Conservation (phyloP, 345 rosid species). For the Zanthoxylum bungeanum region DNA sequence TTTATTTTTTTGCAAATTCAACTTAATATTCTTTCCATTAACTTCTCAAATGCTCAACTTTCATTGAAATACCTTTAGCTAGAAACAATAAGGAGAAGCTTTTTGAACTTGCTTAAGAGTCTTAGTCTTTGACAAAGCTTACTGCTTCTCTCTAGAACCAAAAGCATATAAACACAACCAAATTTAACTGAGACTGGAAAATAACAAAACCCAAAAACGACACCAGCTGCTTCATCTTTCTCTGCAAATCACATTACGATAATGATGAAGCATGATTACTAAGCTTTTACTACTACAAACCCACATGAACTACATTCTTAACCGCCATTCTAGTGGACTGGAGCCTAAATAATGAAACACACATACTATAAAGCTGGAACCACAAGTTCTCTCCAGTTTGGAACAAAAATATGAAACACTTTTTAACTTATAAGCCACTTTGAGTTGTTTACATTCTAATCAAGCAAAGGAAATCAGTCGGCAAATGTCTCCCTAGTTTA, state of each 20-base stretch:
- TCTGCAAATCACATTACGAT: conserved; percentile 31
- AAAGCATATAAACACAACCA: conserved; percentile 12
- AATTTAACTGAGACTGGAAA: conserved; percentile 25
- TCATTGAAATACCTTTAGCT: neutral
- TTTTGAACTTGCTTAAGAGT: too few species aligned
- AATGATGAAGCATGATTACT: conserved; percentile 33
- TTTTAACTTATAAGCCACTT: neutral
- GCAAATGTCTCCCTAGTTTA: too few species aligned
- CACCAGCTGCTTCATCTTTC: conserved; percentile 23
- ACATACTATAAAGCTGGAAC: neutral
- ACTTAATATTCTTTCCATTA: too few species aligned
- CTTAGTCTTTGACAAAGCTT: conserved; percentile 22
- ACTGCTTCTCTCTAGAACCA: conserved; percentile 15
- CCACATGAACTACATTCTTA: conserved; percentile 26
- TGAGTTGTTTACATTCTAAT: neutral
- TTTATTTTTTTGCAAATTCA: too few species aligned
- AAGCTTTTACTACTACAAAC: conserved; percentile 14
- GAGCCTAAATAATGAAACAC: neutral
- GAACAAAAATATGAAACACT: conserved; percentile 1
- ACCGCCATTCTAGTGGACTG: too few species aligned
- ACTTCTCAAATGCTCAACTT: too few species aligned
- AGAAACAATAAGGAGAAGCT: too few species aligned
- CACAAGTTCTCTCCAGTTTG: neutral
- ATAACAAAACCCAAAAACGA: conserved; percentile 8
- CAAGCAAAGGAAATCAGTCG: conserved; percentile 9